Percentiles rank a stretch among this genome's conserved stretches.
phyloP scores from a whole-genome alignment of 1,139 yeast genomes.

The Spencermartinsiella ligniputridi region DNA sequence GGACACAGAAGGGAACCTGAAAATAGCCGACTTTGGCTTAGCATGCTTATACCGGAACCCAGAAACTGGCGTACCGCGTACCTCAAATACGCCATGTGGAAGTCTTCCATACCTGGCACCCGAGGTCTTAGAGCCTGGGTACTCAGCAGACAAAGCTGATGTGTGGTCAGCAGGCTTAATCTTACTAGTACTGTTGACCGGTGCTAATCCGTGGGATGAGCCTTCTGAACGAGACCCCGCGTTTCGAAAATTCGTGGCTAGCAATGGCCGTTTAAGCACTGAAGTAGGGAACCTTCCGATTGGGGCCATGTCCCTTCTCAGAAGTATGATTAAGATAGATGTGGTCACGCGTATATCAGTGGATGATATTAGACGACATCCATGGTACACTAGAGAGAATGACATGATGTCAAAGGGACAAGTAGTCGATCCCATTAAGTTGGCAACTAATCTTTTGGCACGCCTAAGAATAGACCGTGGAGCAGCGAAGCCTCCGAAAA shows the following conservation, averaged over 20 bases:
- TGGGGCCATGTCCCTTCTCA: conserved; percentile 45
- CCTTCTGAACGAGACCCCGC: conserved; percentile 46
- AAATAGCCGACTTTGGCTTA: conserved; percentile 64
- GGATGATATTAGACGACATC: conserved; percentile 42
- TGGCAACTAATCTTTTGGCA: conserved; percentile 45
- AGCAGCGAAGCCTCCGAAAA: conserved; percentile 7
- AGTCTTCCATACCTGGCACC: conserved; percentile 69
- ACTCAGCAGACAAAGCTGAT: conserved; percentile 58
- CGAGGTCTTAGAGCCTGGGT: conserved; percentile 43
- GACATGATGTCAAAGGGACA: conserved; percentile 36
- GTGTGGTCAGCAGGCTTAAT: conserved; percentile 96
- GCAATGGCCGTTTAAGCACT: conserved; percentile 40
- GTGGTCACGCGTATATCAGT: conserved; percentile 42
- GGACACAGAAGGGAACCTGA: conserved; percentile 60
- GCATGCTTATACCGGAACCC: conserved; percentile 54
- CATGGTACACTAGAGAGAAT: conserved; percentile 47
- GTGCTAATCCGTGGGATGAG: conserved; percentile 65
- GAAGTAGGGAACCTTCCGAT: conserved; percentile 52
- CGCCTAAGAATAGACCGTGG: conserved; percentile 29
- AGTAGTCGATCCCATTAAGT: conserved; percentile 50
- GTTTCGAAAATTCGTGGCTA: conserved; percentile 40
- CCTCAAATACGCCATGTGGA: conserved; percentile 44
- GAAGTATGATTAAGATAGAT: conserved; percentile 47
- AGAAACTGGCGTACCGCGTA: conserved; percentile 54
- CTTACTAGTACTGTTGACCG: conserved; percentile 53